phyloP scores from a whole-genome alignment of 73 alveolate genomes.

The Effrenium voratum region DNA sequence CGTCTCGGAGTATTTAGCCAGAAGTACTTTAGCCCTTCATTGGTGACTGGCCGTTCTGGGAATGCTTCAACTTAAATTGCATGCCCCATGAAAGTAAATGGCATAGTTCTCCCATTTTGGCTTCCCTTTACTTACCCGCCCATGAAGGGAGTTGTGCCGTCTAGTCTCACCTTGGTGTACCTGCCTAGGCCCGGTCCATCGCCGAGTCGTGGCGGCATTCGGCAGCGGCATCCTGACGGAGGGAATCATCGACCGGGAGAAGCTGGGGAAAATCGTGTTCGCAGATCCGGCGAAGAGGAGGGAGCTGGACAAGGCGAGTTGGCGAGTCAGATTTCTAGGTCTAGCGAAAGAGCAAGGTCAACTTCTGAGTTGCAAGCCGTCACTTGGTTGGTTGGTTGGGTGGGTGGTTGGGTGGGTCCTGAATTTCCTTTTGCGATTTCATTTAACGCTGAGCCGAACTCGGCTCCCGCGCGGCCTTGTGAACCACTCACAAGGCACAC shows the following conservation, averaged over 20 bases:
- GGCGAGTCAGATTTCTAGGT: neutral
- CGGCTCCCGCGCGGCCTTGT: too few species aligned
- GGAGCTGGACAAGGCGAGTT: conserved; percentile 60
- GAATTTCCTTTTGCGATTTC: neutral
- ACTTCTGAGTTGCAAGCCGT: too few species aligned
- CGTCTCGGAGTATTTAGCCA: too few species aligned
- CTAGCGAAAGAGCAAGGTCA: neutral
- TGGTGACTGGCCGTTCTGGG: too few species aligned
- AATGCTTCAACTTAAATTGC: too few species aligned
- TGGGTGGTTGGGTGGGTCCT: neutral
- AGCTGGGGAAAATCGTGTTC: conserved; percentile 36
- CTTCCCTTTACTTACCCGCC: neutral
- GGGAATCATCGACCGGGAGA: conserved; percentile 81
- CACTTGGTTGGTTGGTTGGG: too few species aligned
- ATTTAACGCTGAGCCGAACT: too few species aligned
- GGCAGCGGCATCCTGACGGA: conserved; percentile 41
- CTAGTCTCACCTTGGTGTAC: neutral
- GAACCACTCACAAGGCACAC: too few species aligned
- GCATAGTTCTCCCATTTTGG: neutral
- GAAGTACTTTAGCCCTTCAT: too few species aligned
- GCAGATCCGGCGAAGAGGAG: conserved; percentile 57
- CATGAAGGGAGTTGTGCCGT: neutral
- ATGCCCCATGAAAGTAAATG: too few species aligned
- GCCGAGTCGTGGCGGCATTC: conserved; percentile 63
- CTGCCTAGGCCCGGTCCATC: conserved; percentile 37